Evolutionary conservation across 139 green algal species (phyloP), one percentile per base, ranked within the genome.

Genomic region (Tetratostichococcus sp.): DNA sequence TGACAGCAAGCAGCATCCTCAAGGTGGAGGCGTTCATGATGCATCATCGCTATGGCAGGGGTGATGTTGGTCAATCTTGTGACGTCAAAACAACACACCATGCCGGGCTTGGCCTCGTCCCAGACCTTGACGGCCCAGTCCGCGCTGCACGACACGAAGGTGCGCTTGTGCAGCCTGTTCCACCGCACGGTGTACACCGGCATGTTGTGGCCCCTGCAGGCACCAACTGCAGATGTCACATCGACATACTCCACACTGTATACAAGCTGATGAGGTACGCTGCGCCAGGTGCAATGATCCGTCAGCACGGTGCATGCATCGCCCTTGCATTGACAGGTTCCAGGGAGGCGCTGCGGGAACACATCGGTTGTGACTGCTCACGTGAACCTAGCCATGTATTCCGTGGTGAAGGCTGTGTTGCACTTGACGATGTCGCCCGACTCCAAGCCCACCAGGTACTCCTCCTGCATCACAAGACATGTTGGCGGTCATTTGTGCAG

Each of bases 71-170:
- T n/a, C n/a, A n/a, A n/a, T n/a, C n/a, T n/a, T n/a, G n/a, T n/a
- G n/a, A n/a, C n/a, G n/a, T n/a, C n/a, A n/a, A n/a, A n/a, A 57
- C 14, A 4, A 25, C 19, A 35, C 75, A 72, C 76, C 50, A 4
- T 62, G 14, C 58, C 69, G 21, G 78, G 43, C 58, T 71, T 71
- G 34, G 59, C 22, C 31, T 71, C 68, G 69, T 88, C 77, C 86
- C 90, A 93, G 62, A 97, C 78, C 73, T 91, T 93, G 26, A 97
- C 86, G 16, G 81, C 91, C 93, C 93, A 98, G 87, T 98, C 94
- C 3, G 92, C 92, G n/a, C 83, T 91, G 0, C 88, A 86, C 0
- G 93, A 94, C 57, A 98, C 82, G 86, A 98, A 97, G 32, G 92
- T 84, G 59, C 70, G 42, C 22, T 82, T 67, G 79, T 97, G 92